phyloP scores from a whole-genome alignment of 176 grass and related monocot species.

The Ensete ventricosum region DNA sequence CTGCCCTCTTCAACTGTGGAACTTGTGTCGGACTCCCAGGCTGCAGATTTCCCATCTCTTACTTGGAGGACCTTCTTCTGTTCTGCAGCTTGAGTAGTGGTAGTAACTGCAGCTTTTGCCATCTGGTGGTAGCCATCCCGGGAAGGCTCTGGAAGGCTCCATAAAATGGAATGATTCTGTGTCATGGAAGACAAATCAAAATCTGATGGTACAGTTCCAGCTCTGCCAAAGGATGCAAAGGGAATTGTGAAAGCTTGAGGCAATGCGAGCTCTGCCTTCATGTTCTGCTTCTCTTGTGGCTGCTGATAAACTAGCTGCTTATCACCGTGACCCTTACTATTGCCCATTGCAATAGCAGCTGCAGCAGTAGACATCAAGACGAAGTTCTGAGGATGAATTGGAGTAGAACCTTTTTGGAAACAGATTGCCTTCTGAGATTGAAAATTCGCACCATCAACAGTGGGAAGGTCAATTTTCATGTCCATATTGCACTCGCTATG shows the following conservation, averaged over 20 bases:
- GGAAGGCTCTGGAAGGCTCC: constrained; percentile 69
- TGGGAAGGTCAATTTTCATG: constrained; percentile 26
- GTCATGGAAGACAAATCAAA: constrained; percentile 78
- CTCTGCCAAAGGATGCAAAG: constrained; percentile 51
- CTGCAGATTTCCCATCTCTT: constrained; percentile 50
- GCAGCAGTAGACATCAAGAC: constrained; percentile 41
- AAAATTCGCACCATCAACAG: constrained; percentile 37
- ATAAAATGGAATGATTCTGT: constrained; percentile 71
- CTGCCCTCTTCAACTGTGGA: constrained; percentile 41
- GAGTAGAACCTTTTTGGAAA: constrained; percentile 52
- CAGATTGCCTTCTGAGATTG: constrained; percentile 47
- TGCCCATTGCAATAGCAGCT: constrained; percentile 18
- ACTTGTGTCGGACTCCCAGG: constrained; percentile 42
- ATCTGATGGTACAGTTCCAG: constrained; percentile 40
- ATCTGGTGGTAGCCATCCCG: constrained; percentile 65
- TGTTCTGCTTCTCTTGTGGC: constrained; percentile 51
- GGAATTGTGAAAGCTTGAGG: constrained; percentile 86
- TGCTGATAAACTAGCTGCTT: constrained; percentile 53
- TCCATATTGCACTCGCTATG: constrained; percentile 44
- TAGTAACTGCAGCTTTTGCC: constrained; percentile 30
- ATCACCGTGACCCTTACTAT: constrained; percentile 40
- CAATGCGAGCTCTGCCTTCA: constrained; percentile 56
- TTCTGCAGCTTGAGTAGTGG: constrained; percentile 42
- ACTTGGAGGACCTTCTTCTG: constrained; percentile 35
- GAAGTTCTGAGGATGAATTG: constrained; percentile 61